Evolutionary conservation across 805 yeast species (phyloP).

Genomic region (Lipomyces japonicus): DNA sequence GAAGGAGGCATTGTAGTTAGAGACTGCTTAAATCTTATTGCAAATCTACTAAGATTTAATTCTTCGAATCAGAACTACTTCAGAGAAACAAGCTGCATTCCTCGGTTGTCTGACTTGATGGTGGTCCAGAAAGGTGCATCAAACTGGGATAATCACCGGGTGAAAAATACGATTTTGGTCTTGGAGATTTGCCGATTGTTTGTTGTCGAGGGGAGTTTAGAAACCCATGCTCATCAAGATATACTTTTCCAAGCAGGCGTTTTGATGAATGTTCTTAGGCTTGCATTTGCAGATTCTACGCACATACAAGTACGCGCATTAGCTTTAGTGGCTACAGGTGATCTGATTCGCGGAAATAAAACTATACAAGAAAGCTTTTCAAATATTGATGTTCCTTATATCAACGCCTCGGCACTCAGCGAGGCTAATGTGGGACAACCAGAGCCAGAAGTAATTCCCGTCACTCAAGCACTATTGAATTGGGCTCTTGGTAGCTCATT

Average conservation of each 20-base stretch:
- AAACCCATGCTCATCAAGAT: constrained; percentile 57
- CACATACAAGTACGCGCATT: constrained; percentile 61
- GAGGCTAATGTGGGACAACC: constrained; percentile 32
- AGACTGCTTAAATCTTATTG: constrained; percentile 75
- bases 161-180: constrained; percentile 60
- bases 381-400: constrained; percentile 84
- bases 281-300: constrained; percentile 62
- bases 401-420: constrained; percentile 64
- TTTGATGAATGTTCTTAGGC: constrained; percentile 58
- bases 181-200: constrained; percentile 71
- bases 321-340: constrained; percentile 74
- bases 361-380: constrained; percentile 68
- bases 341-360: constrained; percentile 62
- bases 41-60: constrained; percentile 72
- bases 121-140: constrained; percentile 46
- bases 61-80: constrained; percentile 87
- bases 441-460: constrained; percentile 53
- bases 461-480: constrained; percentile 65
- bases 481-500: constrained; percentile 82
- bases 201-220: constrained; percentile 68
- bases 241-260: constrained; percentile 59
- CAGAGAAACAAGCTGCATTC: constrained; percentile 76
- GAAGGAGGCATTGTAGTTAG: constrained; percentile 87
- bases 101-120: constrained; percentile 58
- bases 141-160: constrained; percentile 74